phyloP scores from a whole-genome alignment of 2,329 filamentous ascomycete species.

The Trichophyton simii region DNA sequence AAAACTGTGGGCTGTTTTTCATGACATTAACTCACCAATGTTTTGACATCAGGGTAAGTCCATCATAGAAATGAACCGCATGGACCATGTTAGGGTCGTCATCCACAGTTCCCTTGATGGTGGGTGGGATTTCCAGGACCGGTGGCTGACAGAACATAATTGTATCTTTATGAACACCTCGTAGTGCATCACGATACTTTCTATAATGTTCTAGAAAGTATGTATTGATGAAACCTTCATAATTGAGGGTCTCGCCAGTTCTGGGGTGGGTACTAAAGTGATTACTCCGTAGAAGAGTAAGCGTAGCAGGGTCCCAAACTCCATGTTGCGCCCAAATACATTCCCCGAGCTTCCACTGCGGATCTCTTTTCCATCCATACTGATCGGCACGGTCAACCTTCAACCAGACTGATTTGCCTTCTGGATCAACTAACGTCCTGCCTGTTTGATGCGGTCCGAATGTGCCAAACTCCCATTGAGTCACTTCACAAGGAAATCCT shows the following conservation, averaged over 20 bases:
- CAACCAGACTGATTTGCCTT: slow-evolving; percentile 76
- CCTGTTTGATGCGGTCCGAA: slow-evolving; percentile 88
- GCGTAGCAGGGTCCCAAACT: slow-evolving; percentile 74
- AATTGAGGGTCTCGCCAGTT: slow-evolving; percentile 62
- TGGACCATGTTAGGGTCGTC: slow-evolving; percentile 87
- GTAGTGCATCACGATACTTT: slow-evolving; percentile 60
- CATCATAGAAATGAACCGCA: slow-evolving; percentile 92
- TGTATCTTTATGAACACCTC: slow-evolving; percentile 61
- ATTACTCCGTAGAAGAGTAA: slow-evolving; percentile 66
- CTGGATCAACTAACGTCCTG: slow-evolving; percentile 68
- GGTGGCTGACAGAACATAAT: slow-evolving; percentile 88
- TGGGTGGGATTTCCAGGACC: slow-evolving; percentile 79
- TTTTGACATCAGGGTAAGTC: slow-evolving; percentile 91
- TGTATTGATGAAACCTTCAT: slow-evolving; percentile 75
- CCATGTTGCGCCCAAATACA: slow-evolving; percentile 96
- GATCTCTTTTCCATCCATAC: slow-evolving; percentile 82
- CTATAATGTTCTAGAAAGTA: slow-evolving; percentile 85
- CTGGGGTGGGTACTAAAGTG: slow-evolving; percentile 74
- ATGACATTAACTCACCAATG: slow-evolving; percentile 53
- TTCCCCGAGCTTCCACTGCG: slow-evolving; percentile 82
- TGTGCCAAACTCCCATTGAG: slow-evolving; percentile 86
- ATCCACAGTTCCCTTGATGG: slow-evolving; percentile 73
- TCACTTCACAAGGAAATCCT: slow-evolving; percentile 76
- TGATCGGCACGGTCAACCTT: slow-evolving; percentile 71
- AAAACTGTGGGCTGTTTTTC: too few relatives aligned